A percentile compares a stretch with the other conserved stretches of the same genome.
Conservation (phyloP, 345 rosid species). For the Gossypium thurberi region DNA sequence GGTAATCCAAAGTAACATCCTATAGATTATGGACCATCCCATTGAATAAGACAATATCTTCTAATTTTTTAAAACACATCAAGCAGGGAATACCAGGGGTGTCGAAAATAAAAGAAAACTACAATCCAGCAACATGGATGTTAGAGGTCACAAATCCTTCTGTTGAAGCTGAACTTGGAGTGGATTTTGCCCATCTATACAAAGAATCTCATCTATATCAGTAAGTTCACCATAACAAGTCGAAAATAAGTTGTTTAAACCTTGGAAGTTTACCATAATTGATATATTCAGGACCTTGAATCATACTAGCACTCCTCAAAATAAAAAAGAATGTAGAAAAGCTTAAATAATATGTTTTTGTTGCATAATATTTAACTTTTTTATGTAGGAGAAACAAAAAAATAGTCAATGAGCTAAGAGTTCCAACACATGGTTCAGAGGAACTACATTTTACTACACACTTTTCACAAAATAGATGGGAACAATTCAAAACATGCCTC, state of each 20-base stretch:
- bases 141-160: conserved; percentile 32
- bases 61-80: not conserved
- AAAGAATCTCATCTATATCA: conserved; percentile 21
- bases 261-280: not conserved
- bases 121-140: conserved; percentile 58
- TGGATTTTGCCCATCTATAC: conserved; percentile 29
- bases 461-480: conserved; percentile 38
- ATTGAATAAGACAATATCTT: not conserved
- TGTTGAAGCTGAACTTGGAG: conserved; percentile 24
- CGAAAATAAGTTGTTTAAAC: not conserved
- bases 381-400: conserved; percentile 13
- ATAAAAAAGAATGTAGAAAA: not conserved
- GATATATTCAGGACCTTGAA: not conserved
- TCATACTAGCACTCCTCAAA: not conserved
- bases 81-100: conserved; percentile 25
- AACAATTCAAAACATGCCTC: conserved; percentile 46
- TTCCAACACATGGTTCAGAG: conserved; percentile 21
- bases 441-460: conserved; percentile 23
- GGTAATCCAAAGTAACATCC: conserved; percentile 21
- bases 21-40: not conserved
- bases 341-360: not conserved
- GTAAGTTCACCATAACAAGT: conserved; percentile 20
- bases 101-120: conserved; percentile 30
- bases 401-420: conserved; percentile 21
- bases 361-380: not conserved